Conservation (phyloP, 2,329 filamentous ascomycete species). For the Fusarium tuaranense region DNA sequence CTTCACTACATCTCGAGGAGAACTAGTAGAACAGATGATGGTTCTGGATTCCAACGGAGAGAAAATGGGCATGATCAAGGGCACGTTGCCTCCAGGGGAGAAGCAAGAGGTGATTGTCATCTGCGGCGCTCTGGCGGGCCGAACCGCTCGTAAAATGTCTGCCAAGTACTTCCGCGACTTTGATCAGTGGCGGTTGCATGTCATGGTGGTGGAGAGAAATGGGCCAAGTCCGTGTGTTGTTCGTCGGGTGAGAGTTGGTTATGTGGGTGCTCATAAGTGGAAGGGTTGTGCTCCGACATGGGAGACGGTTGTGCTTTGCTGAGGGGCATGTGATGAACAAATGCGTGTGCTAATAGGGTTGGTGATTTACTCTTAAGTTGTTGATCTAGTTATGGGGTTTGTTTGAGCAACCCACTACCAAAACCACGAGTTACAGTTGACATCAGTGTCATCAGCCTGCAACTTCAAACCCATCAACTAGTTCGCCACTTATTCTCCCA, state of each 20-base stretch:
- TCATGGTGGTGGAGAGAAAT: background rate
- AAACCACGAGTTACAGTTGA: background rate
- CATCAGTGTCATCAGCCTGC: background rate
- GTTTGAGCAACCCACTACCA: background rate
- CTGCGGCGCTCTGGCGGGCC: background rate
- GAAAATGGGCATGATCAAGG: background rate
- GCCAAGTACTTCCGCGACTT: background rate
- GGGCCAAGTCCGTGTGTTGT: background rate
- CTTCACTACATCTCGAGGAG: background rate
- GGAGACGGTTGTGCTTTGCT: slow-evolving; percentile 1
- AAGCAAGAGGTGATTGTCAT: background rate
- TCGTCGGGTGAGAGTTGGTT: background rate
- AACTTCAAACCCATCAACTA: background rate
- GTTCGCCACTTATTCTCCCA: background rate
- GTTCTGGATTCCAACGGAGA: background rate
- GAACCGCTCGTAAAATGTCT: background rate
- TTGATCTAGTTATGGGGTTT: background rate
- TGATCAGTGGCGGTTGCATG: background rate
- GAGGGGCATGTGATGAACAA: background rate
- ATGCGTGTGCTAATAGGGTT: background rate
- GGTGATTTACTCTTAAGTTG: background rate
- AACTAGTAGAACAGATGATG: background rate
- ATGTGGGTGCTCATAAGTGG: background rate
- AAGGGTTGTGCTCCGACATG: background rate
- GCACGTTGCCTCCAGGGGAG: background rate